A percentile compares a stretch with the other conserved stretches of the same genome.
Conservation (phyloP, 139 green algal genomes). For the Marvania coccoides region DNA sequence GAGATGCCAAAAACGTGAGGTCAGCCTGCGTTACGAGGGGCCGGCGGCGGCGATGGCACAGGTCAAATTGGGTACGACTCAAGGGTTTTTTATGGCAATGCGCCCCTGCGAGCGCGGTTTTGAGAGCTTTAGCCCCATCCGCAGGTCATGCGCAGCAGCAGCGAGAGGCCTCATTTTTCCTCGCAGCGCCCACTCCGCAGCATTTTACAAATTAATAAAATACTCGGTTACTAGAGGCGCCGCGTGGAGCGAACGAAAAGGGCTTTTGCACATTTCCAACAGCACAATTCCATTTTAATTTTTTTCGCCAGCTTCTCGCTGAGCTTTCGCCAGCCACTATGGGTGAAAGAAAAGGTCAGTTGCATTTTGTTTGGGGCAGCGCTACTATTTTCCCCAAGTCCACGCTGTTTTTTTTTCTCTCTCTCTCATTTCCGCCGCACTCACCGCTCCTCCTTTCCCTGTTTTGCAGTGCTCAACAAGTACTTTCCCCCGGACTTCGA, state of each 20-base stretch:
- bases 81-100: no score
- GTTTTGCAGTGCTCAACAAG: constrained; percentile 50
- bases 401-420: not conserved
- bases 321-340: not conserved
- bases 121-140: no score
- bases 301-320: no score
- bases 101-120: no score
- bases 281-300: not conserved
- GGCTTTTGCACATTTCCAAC: not conserved
- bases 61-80: no score
- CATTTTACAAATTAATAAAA: no score
- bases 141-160: no score
- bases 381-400: not conserved
- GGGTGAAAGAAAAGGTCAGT: not conserved
- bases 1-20: no score
- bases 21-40: no score
- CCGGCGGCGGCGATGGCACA: no score
- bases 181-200: no score
- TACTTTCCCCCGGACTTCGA: constrained; percentile 77
- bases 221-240: not conserved
- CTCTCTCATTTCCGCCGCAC: not conserved
- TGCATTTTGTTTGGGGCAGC: not conserved
- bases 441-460: not conserved
- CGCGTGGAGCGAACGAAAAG: not conserved
- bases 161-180: no score